Evolutionary conservation across 73 alveolate species (phyloP).

Genomic region (Paramecium octaurelia): DNA sequence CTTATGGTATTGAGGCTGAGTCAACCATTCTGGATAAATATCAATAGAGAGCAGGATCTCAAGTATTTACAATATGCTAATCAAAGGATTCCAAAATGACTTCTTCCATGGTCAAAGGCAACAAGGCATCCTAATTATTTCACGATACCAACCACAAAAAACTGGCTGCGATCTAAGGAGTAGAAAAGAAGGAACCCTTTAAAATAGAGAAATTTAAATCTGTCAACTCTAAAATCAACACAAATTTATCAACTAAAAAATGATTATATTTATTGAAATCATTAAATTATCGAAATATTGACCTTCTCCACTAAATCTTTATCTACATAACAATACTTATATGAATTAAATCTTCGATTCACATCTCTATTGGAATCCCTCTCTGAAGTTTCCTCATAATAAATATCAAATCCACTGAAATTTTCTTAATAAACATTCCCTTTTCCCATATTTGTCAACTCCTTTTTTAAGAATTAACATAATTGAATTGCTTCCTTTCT

Average conservation of each 20-base stretch:
- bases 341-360: background rate
- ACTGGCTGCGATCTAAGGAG: background rate
- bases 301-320: background rate
- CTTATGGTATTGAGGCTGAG: conserved; percentile 70
- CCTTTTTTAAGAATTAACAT: background rate
- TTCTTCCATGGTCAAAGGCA: background rate
- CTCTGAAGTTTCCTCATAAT: background rate
- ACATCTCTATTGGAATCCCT: background rate
- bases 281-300: background rate
- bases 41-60: conserved; percentile 2
- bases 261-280: background rate
- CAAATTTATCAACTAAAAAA: background rate
- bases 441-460: background rate
- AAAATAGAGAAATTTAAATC: conserved; percentile 55
- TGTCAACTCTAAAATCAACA: conserved; percentile 37
- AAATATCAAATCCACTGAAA: background rate
- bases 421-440: background rate
- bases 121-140: background rate
- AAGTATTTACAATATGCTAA: background rate
- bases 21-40: background rate
- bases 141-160: conserved; percentile 42
- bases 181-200: conserved; percentile 40
- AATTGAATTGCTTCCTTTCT: background rate
- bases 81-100: background rate
- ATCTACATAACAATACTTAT: background rate